Conservation (phyloP, 2,329 filamentous ascomycete species). For the Nemania bipapillata region DNA sequence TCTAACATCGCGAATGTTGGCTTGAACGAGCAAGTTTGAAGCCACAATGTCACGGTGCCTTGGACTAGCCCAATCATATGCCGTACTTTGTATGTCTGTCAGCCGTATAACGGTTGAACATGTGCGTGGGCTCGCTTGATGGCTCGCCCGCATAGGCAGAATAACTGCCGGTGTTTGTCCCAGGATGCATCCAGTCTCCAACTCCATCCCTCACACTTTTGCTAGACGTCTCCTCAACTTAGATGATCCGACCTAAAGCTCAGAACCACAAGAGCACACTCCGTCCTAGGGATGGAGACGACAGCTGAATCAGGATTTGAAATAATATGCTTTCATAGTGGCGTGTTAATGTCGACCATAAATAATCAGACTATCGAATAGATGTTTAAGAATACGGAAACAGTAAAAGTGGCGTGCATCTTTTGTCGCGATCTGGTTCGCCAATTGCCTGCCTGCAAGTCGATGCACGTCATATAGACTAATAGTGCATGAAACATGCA, state of each 20-base stretch:
- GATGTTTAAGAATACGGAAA: not conserved
- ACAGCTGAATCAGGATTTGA: not conserved
- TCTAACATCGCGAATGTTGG: conserved; percentile 5
- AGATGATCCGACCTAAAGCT: not conserved
- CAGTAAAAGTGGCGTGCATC: not conserved
- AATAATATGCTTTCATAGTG: not conserved
- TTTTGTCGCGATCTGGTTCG: not conserved
- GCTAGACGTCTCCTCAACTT: not conserved
- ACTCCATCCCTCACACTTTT: not conserved
- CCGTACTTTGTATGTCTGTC: not conserved
- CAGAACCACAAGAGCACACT: not conserved
- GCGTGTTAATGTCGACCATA: not conserved
- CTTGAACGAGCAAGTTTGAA: not conserved
- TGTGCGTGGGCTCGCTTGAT: conserved; percentile 1
- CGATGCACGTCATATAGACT: not conserved
- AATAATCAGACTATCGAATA: not conserved
- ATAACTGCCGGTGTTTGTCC: not conserved
- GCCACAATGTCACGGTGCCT: not conserved
- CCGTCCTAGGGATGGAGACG: not conserved
- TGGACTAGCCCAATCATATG: conserved; percentile 18
- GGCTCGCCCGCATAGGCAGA: not conserved
- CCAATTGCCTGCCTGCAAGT: not conserved
- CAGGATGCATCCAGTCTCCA: not conserved
- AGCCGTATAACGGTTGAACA: conserved; percentile 21
- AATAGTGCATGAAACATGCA: conserved; percentile 17